Percentiles rank a stretch among this genome's conserved stretches.
Evolutionary conservation across 345 rosid genomes (phyloP).

Genomic region (Sapria himalayana): DNA sequence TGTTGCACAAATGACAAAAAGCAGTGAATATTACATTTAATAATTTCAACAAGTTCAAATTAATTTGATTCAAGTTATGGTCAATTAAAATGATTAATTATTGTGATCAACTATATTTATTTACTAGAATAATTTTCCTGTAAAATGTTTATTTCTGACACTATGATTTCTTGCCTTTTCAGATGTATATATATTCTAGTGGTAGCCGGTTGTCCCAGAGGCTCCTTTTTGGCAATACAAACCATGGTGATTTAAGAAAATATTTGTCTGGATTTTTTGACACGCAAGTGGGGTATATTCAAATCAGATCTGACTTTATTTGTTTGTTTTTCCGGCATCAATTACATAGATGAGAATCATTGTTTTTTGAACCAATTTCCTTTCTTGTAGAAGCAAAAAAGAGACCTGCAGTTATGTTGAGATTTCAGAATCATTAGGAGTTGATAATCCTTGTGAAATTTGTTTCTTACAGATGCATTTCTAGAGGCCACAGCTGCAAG

Average conservation of each 20-base stretch:
- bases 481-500: conserved; percentile 88
- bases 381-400: conserved; percentile 53
- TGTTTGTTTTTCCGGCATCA: not conserved
- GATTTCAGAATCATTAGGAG: conserved; percentile 59
- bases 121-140: no score
- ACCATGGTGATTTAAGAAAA: conserved; percentile 64
- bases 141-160: conserved; percentile 1
- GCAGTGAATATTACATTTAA: no score
- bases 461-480: conserved; percentile 59
- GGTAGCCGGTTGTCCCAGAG: conserved; percentile 94
- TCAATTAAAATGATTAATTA: no score
- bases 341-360: not conserved
- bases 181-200: conserved; percentile 92
- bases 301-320: not conserved
- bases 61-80: no score
- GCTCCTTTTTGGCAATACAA: conserved; percentile 71
- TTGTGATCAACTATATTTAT: no score
- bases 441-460: conserved; percentile 62
- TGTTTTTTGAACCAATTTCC: not conserved
- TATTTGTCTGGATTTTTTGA: conserved; percentile 70
- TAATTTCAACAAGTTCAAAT: no score
- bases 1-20: no score
- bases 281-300: conserved; percentile 58
- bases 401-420: conserved; percentile 54
- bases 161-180: conserved; percentile 4